A percentile compares a stretch with the other conserved stretches of the same genome.
Evolutionary conservation across 1,139 yeast species (phyloP).

Genomic region (Protomyces macrosporus): DNA sequence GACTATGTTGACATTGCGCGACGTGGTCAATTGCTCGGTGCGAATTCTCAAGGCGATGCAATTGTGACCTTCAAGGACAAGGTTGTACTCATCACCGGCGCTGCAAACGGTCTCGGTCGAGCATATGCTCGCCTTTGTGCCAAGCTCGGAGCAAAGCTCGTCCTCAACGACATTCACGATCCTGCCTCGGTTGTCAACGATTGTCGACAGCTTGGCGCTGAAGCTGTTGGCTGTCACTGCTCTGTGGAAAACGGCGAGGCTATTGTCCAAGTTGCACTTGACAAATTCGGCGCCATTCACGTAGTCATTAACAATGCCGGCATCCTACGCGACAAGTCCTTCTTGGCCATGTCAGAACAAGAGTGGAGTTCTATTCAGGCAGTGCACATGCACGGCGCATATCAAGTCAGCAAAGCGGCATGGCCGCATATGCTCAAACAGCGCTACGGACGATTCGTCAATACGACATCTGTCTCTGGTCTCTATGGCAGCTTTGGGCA

Average conservation of each 20-base stretch:
- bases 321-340: slow-evolving; percentile 83
- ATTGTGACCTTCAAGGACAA: slow-evolving; percentile 65
- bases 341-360: slow-evolving; percentile 72
- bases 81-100: slow-evolving; percentile 91
- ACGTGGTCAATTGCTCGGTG: slow-evolving; percentile 38
- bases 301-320: slow-evolving; percentile 91
- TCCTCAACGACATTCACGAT: slow-evolving; percentile 76
- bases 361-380: slow-evolving; percentile 80
- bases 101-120: slow-evolving; percentile 92
- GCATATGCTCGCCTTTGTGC: slow-evolving; percentile 84
- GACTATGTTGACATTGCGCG: slow-evolving; percentile 42
- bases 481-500: slow-evolving; percentile 97
- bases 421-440: slow-evolving; percentile 85
- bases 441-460: slow-evolving; percentile 74
- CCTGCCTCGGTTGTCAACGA: slow-evolving; percentile 72
- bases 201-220: slow-evolving; percentile 68
- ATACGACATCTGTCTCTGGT: slow-evolving; percentile 92
- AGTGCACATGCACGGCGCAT: slow-evolving; percentile 81
- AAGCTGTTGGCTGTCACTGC: slow-evolving; percentile 74
- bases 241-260: slow-evolving; percentile 71
- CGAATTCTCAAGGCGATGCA: slow-evolving; percentile 51
- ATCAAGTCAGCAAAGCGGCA: slow-evolving; percentile 78
- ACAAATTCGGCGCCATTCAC: slow-evolving; percentile 77
- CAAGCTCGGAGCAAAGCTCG: slow-evolving; percentile 89
- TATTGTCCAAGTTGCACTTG: slow-evolving; percentile 72